phyloP scores from a whole-genome alignment of 495 filamentous ascomycete genomes.

The Trichoderma erinaceum region DNA sequence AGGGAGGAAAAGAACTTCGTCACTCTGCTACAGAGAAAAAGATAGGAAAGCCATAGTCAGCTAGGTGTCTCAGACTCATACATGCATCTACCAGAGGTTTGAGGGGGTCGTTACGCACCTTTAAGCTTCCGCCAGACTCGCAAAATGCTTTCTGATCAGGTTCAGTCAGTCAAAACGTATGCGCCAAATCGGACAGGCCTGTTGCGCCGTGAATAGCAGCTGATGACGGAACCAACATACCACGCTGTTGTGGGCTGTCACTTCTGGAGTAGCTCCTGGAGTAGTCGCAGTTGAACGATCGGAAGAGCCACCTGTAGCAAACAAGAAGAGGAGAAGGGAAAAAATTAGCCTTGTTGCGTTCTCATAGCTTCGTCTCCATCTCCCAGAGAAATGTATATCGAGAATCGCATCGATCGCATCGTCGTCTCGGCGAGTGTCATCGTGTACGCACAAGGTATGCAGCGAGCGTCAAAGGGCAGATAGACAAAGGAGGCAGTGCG shows the following conservation, averaged over 20 bases:
- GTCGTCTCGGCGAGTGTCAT: background rate
- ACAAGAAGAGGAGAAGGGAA: background rate
- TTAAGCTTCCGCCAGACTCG: constrained; percentile 60
- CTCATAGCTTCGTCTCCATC: background rate
- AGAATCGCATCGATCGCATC: background rate
- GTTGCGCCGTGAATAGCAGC: background rate
- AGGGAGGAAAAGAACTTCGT: constrained; percentile 90
- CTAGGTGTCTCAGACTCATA: background rate
- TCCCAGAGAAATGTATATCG: background rate
- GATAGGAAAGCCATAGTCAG: constrained; percentile 14
- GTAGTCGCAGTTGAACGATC: constrained; percentile 20
- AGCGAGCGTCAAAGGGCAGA: background rate
- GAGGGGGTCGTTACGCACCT: constrained; percentile 39
- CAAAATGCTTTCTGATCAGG: constrained; percentile 57
- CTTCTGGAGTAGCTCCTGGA: constrained; percentile 49
- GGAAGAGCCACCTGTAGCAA: constrained; percentile 1
- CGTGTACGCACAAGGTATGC: background rate
- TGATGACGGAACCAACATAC: constrained; percentile 28
- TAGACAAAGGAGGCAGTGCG: constrained; percentile 13
- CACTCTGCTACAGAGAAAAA: constrained; percentile 47
- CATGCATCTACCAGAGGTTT: background rate
- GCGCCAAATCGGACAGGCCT: background rate
- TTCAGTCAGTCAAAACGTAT: constrained; percentile 19
- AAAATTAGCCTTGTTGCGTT: background rate
- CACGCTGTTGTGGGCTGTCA: constrained; percentile 48